Evolutionary conservation across 2,329 filamentous ascomycete species (phyloP), one percentile per base, ranked within the genome.

Genomic region (Emmonsiellopsis sp.): DNA sequence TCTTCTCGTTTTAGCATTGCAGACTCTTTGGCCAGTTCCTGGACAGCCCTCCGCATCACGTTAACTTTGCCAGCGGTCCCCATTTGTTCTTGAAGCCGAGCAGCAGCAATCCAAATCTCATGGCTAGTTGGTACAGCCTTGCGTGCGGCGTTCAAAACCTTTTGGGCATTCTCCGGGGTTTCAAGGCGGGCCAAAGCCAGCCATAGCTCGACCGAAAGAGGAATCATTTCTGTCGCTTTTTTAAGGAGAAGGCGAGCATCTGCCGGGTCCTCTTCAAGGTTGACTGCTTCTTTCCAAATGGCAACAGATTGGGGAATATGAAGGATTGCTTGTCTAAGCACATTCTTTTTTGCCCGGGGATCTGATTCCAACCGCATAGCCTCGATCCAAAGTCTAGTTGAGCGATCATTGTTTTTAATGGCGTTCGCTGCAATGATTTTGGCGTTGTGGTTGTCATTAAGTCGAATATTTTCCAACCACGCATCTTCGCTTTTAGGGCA

Each of bases 241-340:
- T 90, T 91, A 46, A 98, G 81, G 52, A 98, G 78, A 53, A 98
- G 76, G 57, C 85, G 85, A 4, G 94, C 94, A 72, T 96, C 90
- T 33, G 85, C 86, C 0, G 87, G 82, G 61, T 95, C 86, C 63
- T 96, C 92, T 65, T 97, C 93, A 53, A 97, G 74, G 61, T 97
- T 97, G 57, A 98, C 92, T 5, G 92, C 86, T 66, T 94, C 90
- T 67, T 97, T 98, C 93, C 93, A 98, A n/a, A 98, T 80, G 42
- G 88, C 86, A 47, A 97, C 93, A 0, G 92, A 97, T 64, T 95
- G 89, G 0, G 91, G 91, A 42, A 96, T 87, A 63, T 95, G 86
- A 62, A 97, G 88, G 44, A 98, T 77, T 0, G 93, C 94, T 65
- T 94, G 88, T 53, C 91, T 82, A 36, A 96, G 83, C 6, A 98